Conservation (phyloP, 139 green algal species). For the Volvox africanus region DNA sequence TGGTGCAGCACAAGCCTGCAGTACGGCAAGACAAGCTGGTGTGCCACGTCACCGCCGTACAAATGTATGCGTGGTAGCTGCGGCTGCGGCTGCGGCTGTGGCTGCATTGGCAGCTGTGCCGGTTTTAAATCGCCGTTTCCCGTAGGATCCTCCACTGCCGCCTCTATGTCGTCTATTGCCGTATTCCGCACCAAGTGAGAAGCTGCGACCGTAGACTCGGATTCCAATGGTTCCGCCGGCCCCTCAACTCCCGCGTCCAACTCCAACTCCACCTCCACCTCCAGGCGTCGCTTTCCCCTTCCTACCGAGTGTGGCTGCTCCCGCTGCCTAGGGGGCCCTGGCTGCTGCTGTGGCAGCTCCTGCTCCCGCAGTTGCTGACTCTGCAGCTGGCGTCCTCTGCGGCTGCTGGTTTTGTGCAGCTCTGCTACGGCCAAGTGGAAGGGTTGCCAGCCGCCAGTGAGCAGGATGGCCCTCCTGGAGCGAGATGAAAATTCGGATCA, state of each 20-base stretch:
- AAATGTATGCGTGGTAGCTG: background rate
- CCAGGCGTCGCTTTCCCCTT: no score
- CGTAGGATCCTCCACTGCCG: no score
- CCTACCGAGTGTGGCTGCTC: background rate
- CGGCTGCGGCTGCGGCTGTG: no score
- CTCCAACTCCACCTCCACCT: background rate
- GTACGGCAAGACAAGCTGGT: conserved; percentile 66
- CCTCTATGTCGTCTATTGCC: no score
- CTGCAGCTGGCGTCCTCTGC: background rate
- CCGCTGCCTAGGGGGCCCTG: background rate
- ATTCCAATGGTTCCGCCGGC: background rate
- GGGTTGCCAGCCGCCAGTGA: conserved; percentile 61
- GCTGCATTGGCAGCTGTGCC: no score
- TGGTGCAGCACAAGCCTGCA: conserved; percentile 70
- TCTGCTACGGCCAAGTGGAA: conserved; percentile 41
- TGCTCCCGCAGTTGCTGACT: background rate
- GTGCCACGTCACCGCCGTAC: conserved; percentile 48
- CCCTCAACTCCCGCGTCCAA: background rate
- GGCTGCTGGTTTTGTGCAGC: background rate
- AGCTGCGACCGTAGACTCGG: no score
- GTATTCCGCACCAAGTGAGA: no score
- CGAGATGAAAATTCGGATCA: no score
- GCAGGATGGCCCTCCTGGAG: conserved; percentile 53
- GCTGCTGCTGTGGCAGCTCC: background rate
- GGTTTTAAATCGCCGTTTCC: no score